Base-by-base conservation (phyloP, 1,284 basidiomycete species). In the Malassezia yamatoensis region DNA sequence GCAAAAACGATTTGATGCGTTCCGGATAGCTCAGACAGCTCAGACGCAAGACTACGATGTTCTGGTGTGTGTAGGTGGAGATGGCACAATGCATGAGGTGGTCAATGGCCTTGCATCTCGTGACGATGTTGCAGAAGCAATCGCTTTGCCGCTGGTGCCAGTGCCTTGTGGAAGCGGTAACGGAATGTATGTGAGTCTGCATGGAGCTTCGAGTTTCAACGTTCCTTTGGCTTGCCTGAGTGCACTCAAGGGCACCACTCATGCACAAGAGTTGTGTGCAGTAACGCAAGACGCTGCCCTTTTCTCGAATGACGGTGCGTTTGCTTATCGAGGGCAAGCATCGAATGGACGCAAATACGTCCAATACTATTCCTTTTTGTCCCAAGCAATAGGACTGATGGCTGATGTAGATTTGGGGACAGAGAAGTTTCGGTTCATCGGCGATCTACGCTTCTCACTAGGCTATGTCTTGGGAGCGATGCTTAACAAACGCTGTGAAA, bases 101-200 rank as follows among this genome's bases (percentile, higher is more conserved):
- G 71, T 94, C 68, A 96, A 98, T 70, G 94, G 91, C 2, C 83
- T 96, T 47, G 85, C 87, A 0, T 77, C 81, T 40, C 84, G 90
- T 51, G 72, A 79, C 9, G 81, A 87, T 50, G 85, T 87, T 0
- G 75, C 77, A 16, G 79, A 79, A 43, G 90, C 89, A 0, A 81
- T 96, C 44, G 38, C 58, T 4, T 83, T 84, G 40, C 88, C 90
- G 0, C 77, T 96, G 21, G 84, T 83, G 1, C 88, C 88, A 1
- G 85, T 98, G 62, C 90, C 94, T 2, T 85, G 87, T 10, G 93
- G 91, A 40, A 85, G 83, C 35, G 88, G 85, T 6, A 91, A 91
- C 65, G 89, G 83, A 2, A 76, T 85, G n/a, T 80, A 82, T 8
- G 74, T 90, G 49, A 90, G 88, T 67, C 72, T 89, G 12, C 74